These are phyloP conservation scores for Trichoderma sp. DNA, from an alignment of 2,329 filamentous ascomycete genomes.

Conservation along the genomic window DNA sequence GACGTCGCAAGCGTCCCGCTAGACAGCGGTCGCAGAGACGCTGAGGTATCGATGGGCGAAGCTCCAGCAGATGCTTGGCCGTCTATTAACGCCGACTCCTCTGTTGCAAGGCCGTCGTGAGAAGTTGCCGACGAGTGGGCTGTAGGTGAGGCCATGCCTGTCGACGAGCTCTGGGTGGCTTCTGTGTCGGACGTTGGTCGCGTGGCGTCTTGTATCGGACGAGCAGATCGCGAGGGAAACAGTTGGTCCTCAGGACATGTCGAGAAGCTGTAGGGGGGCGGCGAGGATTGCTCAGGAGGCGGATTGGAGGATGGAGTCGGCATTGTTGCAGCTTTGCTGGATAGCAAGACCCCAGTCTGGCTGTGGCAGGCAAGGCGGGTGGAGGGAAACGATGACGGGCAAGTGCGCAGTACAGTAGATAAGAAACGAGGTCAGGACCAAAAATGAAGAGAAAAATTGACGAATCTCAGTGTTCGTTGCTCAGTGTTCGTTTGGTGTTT, in stretches of 20 bases:
- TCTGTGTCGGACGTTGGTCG: conserved; percentile 32
- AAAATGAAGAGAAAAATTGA: neutral
- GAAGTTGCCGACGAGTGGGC: conserved; percentile 32
- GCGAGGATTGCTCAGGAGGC: conserved; percentile 44
- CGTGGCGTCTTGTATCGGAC: conserved; percentile 36
- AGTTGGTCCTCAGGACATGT: conserved; percentile 51
- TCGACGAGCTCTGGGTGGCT: conserved; percentile 32
- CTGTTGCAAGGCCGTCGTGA: conserved; percentile 33
- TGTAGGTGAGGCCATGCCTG: conserved; percentile 34
- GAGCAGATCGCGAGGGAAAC: conserved; percentile 34
- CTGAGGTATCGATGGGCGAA: conserved; percentile 47
- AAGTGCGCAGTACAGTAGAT: conserved; percentile 1
- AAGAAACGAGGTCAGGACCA: neutral
- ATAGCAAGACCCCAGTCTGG: neutral
- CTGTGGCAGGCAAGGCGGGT: conserved; percentile 2
- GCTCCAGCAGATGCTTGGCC: conserved; percentile 37
- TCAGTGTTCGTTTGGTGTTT: neutral
- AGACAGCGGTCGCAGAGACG: conserved; percentile 49
- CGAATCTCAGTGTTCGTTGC: neutral
- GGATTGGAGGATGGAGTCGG: conserved; percentile 52
- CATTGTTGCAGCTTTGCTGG: conserved; percentile 40
- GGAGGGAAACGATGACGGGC: neutral
- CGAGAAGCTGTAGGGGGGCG: conserved; percentile 45
- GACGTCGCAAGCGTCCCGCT: conserved; percentile 41
- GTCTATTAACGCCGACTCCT: conserved; percentile 36